Base-by-base conservation (phyloP, 2,329 filamentous ascomycete species). In the Mycocentrospora acerina region DNA sequence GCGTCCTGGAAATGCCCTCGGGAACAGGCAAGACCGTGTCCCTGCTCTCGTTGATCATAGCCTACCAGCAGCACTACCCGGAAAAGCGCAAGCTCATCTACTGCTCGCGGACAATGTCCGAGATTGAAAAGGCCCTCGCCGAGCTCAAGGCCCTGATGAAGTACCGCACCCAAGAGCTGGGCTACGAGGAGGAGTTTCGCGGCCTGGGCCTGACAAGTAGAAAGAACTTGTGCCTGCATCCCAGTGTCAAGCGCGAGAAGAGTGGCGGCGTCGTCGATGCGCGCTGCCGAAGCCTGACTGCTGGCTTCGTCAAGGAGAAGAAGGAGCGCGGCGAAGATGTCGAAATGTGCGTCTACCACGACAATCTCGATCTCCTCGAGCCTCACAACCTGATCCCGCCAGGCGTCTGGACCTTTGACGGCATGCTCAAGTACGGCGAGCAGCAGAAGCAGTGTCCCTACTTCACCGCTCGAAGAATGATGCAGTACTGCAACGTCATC, bases 91-190 rank as follows among this genome's bases (percentile, higher is more conserved):
- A 98, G 70, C 82, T 98, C 35, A 96, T 98, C 39, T 98, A 98
- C 71, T 98, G 93, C 75, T 98, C 93, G 48, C 90, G 93, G 83
- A 98, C 93, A 40, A 98, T 98, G 90, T 98, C 93, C 25, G 93
- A 98, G 72, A 98, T 98, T 60, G 93, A 98, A 66, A 98, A 98
- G 71, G 93, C 94, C 0, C 71, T 98, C 35, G 88, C 88, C 8
- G 93, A 98, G 69, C 68, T 98, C 55, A 90, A 93, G 66, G 84
- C 83, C 16, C 71, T 98, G 36, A 98, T 98, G 90, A 94, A 94
- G 63, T 97, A 95, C 62, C 86, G 93, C 12, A 75, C 88, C 5
- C 80, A 95, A 48, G 82, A 96, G 66, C 79, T 98, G n/a, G 93
- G 93, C 1, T 77, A 85, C 42, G 85, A 86, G 48, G 93, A 98